Evolutionary conservation across 768 basidiomycete species (phyloP), one percentile per base, ranked within the genome.

Genomic region (Gloeophyllum trabeum): DNA sequence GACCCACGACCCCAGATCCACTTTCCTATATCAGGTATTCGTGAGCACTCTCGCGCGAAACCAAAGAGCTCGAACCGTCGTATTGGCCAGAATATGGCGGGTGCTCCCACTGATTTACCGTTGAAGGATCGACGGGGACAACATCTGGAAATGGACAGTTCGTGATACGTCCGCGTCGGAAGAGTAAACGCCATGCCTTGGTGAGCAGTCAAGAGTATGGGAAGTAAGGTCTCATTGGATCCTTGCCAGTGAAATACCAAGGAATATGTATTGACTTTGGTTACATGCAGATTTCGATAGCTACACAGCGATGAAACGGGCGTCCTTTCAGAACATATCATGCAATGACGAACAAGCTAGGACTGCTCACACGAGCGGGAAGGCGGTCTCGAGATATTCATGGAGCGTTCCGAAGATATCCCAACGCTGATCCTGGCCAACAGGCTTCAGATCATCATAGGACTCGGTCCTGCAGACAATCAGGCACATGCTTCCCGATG

Each of bases 1-100:
- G 72, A 69, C 24, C 87, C 87, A 6, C 87, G 69, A 5, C 87
- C 87, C 83, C 84, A 88, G n/a, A 90, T 66, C 45, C 66, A 70
- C 40, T 72, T 61, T 14, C 71, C 73, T 41, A n/a, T n/a, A n/a
- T n/a, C n/a, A n/a, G n/a, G n/a, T n/a, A n/a, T n/a, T n/a, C n/a
- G n/a, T n/a, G n/a, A n/a, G n/a, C n/a, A n/a, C n/a, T n/a, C 43
- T 23, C 53, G 35, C 57, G 48, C 3, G 44, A 28, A 38, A 72
- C 58, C 14, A 74, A 71, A 22, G 36, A 18, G n/a, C 55, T 47
- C 7, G 53, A 44, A 71, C 72, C 73, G 54, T 75, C 73, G 46
- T 62, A 75, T 48, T 67, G 47, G 0, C 79, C 79, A n/a, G 75
- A 77, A 51, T 68, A 80, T 0, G 79, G 76, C 3, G 75, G 72